Evolutionary conservation across 2,329 filamentous ascomycete species (phyloP).

Genomic region (Fusarium cicatricum): DNA sequence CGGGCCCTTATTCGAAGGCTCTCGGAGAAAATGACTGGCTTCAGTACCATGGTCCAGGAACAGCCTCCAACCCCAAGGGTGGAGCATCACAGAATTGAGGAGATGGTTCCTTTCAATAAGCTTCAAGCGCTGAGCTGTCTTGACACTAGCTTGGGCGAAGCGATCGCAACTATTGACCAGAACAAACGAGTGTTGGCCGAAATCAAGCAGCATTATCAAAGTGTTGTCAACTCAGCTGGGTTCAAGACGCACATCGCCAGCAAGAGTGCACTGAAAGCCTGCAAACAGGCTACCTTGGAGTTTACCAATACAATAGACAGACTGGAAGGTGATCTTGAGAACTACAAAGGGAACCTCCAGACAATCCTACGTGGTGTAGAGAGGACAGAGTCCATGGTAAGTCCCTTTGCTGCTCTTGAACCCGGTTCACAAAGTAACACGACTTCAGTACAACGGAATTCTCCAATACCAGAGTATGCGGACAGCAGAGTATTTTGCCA

Average conservation of each 20-base stretch:
- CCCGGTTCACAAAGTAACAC: background rate
- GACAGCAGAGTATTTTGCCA: slow-evolving; percentile 6
- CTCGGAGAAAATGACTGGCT: background rate
- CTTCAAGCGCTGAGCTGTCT: background rate
- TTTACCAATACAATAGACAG: background rate
- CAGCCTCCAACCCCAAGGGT: background rate
- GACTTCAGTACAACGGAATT: slow-evolving; percentile 6
- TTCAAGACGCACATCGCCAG: background rate
- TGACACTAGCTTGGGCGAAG: background rate
- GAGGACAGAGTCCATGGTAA: slow-evolving; percentile 4
- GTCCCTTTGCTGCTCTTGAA: background rate
- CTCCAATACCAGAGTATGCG: slow-evolving; percentile 9
- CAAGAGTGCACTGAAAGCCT: background rate
- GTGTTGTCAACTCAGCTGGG: background rate
- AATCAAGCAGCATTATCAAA: slow-evolving; percentile 1
- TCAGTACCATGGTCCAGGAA: background rate
- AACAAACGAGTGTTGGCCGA: slow-evolving; percentile 1
- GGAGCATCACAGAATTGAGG: background rate
- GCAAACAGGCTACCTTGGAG: background rate
- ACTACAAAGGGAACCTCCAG: slow-evolving; percentile 5
- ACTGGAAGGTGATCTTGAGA: slow-evolving; percentile 2
- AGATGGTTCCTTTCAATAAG: background rate
- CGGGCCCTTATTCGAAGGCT: background rate
- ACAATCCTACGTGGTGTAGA: background rate
- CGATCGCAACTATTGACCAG: background rate